A percentile compares a stretch with the other conserved stretches of the same genome.
Evolutionary conservation across 768 basidiomycete species (phyloP).

Genomic region (Suillus cothurnatus): DNA sequence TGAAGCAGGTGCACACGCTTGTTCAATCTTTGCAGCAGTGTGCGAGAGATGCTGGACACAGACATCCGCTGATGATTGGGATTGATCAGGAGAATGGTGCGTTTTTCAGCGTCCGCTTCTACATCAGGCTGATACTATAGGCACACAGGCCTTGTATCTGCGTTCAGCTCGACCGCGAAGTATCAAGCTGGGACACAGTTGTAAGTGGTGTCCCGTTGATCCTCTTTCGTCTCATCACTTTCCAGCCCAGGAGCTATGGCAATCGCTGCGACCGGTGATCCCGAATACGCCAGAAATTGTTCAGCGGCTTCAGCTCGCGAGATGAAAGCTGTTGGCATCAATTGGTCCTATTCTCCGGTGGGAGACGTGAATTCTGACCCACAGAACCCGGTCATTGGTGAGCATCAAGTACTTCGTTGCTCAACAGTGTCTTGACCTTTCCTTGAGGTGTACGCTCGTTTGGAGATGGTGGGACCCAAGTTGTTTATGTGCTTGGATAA

Average conservation of each 20-base stretch:
- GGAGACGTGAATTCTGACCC: slow-evolving; percentile 74
- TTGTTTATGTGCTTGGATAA: neutral
- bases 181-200: slow-evolving; percentile 63
- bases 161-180: slow-evolving; percentile 50
- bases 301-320: slow-evolving; percentile 57
- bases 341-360: slow-evolving; percentile 74
- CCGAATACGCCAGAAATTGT: slow-evolving; percentile 45
- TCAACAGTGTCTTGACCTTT: neutral
- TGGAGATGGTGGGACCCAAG: slow-evolving; percentile 52
- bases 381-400: slow-evolving; percentile 72
- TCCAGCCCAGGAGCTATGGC: slow-evolving; percentile 76
- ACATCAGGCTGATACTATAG: neutral
- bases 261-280: slow-evolving; percentile 54
- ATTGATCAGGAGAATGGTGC: slow-evolving; percentile 78
- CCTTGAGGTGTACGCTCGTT: slow-evolving; percentile 65
- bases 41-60: slow-evolving; percentile 59
- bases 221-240: neutral
- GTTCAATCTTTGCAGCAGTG: slow-evolving; percentile 52
- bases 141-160: slow-evolving; percentile 62
- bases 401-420: slow-evolving; percentile 15
- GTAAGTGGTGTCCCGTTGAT: slow-evolving; percentile 40
- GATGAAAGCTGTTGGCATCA: slow-evolving; percentile 61
- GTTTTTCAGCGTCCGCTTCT: neutral
- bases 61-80: slow-evolving; percentile 60
- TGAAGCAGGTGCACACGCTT: slow-evolving; percentile 50